phyloP scores from a whole-genome alignment of 1,284 basidiomycete genomes.

The Chondrostereum purpureum region DNA sequence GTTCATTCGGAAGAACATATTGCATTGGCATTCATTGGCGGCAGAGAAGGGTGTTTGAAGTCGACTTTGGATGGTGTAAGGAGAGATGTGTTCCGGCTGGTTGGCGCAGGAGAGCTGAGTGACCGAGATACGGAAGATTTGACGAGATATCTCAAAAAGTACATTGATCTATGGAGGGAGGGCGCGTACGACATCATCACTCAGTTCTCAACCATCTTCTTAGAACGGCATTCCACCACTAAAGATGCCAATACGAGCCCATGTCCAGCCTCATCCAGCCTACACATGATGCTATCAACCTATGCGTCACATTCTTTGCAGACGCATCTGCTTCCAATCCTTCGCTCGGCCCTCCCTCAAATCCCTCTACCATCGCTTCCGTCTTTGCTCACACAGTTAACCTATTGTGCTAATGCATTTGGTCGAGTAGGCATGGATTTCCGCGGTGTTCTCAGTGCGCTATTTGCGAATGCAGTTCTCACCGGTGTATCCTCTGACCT shows the following conservation, averaged over 20 bases:
- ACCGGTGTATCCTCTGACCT: slow-evolving; percentile 36
- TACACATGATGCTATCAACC: slow-evolving; percentile 47
- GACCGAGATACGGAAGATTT: slow-evolving; percentile 63
- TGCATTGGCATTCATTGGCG: slow-evolving; percentile 36
- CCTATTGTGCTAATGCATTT: slow-evolving; percentile 90
- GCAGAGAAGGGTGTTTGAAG: slow-evolving; percentile 34
- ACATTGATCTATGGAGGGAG: slow-evolving; percentile 89
- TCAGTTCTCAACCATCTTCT: slow-evolving; percentile 87
- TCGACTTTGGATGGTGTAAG: slow-evolving; percentile 29
- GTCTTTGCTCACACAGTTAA: slow-evolving; percentile 82
- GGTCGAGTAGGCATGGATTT: slow-evolving; percentile 89
- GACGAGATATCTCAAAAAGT: slow-evolving; percentile 74
- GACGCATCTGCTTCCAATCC: slow-evolving; percentile 51
- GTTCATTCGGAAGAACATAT: slow-evolving; percentile 37
- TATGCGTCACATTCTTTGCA: slow-evolving; percentile 46
- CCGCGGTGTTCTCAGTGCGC: slow-evolving; percentile 51
- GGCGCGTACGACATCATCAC: slow-evolving; percentile 87
- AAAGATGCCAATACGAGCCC: slow-evolving; percentile 12
- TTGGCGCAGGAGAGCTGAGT: slow-evolving; percentile 26
- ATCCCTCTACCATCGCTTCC: slow-evolving; percentile 59
- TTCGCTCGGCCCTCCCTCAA: slow-evolving; percentile 41
- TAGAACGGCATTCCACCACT: slow-evolving; percentile 45
- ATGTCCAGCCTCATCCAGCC: slow-evolving; percentile 17
- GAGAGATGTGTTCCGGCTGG: slow-evolving; percentile 25
- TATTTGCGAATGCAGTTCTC: slow-evolving; percentile 58